Evolutionary conservation across 2,329 filamentous ascomycete genomes (phyloP).

Genomic region (Cordyceps militaris): DNA sequence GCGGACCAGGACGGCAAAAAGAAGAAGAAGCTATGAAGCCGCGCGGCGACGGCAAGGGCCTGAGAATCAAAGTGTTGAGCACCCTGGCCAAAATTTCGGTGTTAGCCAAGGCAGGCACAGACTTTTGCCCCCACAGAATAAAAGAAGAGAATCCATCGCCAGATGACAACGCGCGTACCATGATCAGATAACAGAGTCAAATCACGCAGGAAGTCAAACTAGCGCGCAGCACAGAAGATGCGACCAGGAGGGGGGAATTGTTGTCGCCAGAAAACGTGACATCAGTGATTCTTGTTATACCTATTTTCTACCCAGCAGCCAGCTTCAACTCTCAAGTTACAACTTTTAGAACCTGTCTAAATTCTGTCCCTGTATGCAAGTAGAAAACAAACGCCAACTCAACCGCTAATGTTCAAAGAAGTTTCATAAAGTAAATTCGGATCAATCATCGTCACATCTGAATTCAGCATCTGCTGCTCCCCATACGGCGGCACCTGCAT

Average conservation of each 20-base stretch:
- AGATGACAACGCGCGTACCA: not conserved
- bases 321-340: too few species aligned
- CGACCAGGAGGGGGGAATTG: not conserved
- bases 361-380: too few species aligned
- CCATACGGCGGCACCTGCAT: too few species aligned
- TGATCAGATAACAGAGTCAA: not conserved
- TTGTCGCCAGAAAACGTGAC: too few species aligned
- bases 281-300: too few species aligned
- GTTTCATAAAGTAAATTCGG: too few species aligned
- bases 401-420: too few species aligned
- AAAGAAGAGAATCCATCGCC: not conserved
- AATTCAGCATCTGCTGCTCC: too few species aligned
- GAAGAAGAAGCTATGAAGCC: slow-evolving; percentile 20
- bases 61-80: not conserved
- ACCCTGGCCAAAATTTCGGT: not conserved
- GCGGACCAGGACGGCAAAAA: slow-evolving; percentile 13
- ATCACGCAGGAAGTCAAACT: not conserved
- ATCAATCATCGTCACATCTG: too few species aligned
- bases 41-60: not conserved
- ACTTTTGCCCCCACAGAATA: not conserved
- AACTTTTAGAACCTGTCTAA: too few species aligned
- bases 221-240: not conserved
- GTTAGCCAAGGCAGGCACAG: not conserved
- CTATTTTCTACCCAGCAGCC: too few species aligned
- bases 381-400: too few species aligned